Base-by-base conservation (phyloP, 345 rosid species). In the Salix purpurea region DNA sequence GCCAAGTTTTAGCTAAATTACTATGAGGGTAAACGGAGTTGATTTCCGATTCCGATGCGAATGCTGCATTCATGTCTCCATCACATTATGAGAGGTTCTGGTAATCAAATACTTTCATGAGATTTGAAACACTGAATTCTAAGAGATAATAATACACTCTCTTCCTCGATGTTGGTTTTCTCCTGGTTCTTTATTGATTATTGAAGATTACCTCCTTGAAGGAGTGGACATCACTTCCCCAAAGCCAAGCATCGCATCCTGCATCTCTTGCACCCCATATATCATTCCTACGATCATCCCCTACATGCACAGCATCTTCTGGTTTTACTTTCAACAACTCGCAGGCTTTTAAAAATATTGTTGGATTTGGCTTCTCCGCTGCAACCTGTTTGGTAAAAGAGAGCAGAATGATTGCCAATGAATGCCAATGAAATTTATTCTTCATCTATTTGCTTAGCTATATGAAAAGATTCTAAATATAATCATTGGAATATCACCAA, bases 211-310 rank as follows among this genome's bases (percentile, higher is more conserved):
- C 99, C 97, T 94, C 94, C 83, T 86, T 85, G 64, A 96, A 96
- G 68, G 99, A 96, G 78, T 85, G 79, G 65, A 96, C 97, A 78
- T 96, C 98, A 36, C 90, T 92, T 81, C 98, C 98, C 99, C 99
- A 96, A 18, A 93, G 92, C 99, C 99, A 96, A 76, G 95, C 99
- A 71, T 96, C 97, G 65, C 98, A 93, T 30, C 97, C 99, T 67
- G 99, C 99, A 80, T 92, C 99, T 79, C 99, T 90, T 30, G 97
- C 99, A 2, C 99, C 99, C 99, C 99, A 96, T 79, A 96, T 73
- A 83, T 96, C 99, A 46, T 96, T 96, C 82, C 99, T 89, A 26
- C 99, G 97, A 78, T 96, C 99, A 80, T 96, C 99, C 70, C 99
- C 98, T 56, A 93, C 95, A 81, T 96, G 99, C 37, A 96, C 97